Conservation (phyloP, 305 asterid species). For the Vinca major region DNA sequence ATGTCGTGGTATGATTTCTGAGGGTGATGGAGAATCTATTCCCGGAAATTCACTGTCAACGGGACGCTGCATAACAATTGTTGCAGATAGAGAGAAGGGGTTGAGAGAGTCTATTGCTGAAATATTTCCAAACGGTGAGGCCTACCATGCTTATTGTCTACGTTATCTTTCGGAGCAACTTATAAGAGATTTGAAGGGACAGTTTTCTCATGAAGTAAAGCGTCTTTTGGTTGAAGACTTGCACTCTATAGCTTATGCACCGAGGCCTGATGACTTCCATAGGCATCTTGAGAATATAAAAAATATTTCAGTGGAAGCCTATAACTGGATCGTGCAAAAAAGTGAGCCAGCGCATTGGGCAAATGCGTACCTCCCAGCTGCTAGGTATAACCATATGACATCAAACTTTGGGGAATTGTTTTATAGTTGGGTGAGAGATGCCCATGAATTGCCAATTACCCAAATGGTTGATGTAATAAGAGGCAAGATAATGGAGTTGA, state of each 20-base stretch:
- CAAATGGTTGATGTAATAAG: constrained; percentile 84
- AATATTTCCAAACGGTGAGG: constrained; percentile 55
- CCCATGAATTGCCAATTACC: constrained; percentile 84
- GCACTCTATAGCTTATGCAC: constrained; percentile 53
- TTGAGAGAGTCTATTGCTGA: constrained; percentile 64
- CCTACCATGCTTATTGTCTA: constrained; percentile 68
- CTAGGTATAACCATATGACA: constrained; percentile 69
- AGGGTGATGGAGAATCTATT: constrained; percentile 53
- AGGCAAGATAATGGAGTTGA: constrained; percentile 62
- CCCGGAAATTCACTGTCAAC: constrained; percentile 38
- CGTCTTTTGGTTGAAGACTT: constrained; percentile 76
- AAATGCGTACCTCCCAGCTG: constrained; percentile 67
- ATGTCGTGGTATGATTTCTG: constrained; percentile 48
- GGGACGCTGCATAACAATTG: constrained; percentile 56
- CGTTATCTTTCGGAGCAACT: constrained; percentile 78
- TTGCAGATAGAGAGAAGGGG: constrained; percentile 86
- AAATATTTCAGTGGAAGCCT: constrained; percentile 67
- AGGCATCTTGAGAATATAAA: constrained; percentile 65
- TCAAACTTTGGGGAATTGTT: constrained; percentile 80
- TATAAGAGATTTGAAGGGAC: constrained; percentile 40
- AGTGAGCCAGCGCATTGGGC: constrained; percentile 91
- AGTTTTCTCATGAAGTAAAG: constrained; percentile 43
- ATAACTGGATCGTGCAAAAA: constrained; percentile 68
- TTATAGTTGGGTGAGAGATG: constrained; percentile 82
- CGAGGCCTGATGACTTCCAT: constrained; percentile 63